These are phyloP conservation scores for Phytophthora chlamydospora DNA, from an alignment of 352 stramenopile genomes.

Conservation along the genomic window DNA sequence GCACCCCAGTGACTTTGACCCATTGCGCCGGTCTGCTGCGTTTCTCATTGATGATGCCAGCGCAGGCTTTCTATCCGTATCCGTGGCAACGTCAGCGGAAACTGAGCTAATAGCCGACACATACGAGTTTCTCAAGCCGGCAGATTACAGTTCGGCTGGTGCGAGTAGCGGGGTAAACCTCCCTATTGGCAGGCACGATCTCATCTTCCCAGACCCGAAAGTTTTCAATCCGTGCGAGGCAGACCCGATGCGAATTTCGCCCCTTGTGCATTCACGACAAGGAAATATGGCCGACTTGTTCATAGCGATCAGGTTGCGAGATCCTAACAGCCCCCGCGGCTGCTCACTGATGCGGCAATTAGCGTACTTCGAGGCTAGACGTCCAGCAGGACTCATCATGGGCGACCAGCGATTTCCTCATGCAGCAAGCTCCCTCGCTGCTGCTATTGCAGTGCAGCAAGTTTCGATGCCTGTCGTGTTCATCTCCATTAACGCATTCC, in stretches of 20 bases:
- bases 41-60: conserved; percentile 47
- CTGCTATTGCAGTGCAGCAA: conserved; percentile 30
- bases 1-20: conserved; percentile 47
- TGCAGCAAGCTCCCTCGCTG: conserved; percentile 20
- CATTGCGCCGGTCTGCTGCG: conserved; percentile 40
- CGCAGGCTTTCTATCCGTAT: conserved; percentile 62
- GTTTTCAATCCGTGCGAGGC: conserved; percentile 47
- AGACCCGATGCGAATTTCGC: conserved; percentile 27
- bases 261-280: conserved; percentile 20
- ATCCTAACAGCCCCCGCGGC: conserved; percentile 17
- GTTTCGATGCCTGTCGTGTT: conserved; percentile 56
- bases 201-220: conserved; percentile 33
- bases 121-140: conserved; percentile 53
- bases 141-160: conserved; percentile 20
- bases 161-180: conserved; percentile 34
- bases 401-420: conserved; percentile 40
- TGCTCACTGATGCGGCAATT: conserved; percentile 56
- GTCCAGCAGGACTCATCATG: conserved; percentile 53
- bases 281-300: conserved; percentile 30
- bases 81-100: conserved; percentile 48
- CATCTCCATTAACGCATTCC: conserved; percentile 44
- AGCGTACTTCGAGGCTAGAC: conserved; percentile 42
- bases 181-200: conserved; percentile 51
- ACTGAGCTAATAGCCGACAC: conserved; percentile 33
- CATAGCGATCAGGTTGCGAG: conserved; percentile 32